Conservation (phyloP, 768 basidiomycete genomes). For the Termitomyces sp. region DNA sequence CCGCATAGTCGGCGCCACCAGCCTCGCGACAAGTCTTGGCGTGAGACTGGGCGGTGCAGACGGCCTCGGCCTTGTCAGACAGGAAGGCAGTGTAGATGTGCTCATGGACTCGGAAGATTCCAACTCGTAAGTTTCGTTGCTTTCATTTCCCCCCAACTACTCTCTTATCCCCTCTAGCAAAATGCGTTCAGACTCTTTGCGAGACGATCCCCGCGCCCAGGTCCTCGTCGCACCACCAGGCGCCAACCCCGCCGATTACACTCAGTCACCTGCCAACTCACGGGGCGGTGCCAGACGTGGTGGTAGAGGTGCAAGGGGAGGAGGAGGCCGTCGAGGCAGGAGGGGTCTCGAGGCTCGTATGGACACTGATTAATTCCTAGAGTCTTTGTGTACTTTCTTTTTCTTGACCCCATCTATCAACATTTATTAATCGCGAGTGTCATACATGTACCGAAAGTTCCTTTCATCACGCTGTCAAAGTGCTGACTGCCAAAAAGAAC, state of each 20-base stretch:
- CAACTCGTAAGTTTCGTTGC: conserved; percentile 49
- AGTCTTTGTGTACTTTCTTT: no score
- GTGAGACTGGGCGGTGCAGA: conserved; percentile 54
- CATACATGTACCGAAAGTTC: no score
- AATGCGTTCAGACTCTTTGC: conserved; percentile 79
- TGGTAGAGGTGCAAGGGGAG: conserved; percentile 33
- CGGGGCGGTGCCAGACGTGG: conserved; percentile 30
- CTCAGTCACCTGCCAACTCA: conserved; percentile 25
- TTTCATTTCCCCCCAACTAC: neutral
- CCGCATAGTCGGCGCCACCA: conserved; percentile 50
- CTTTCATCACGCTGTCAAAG: no score
- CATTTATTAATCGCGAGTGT: neutral
- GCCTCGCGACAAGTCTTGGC: conserved; percentile 47
- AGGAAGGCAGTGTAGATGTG: conserved; percentile 53
- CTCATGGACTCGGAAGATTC: conserved; percentile 50
- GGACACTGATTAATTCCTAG: conserved; percentile 50
- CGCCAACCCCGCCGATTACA: conserved; percentile 50
- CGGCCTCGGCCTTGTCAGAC: conserved; percentile 49
- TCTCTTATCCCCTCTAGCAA: conserved; percentile 44
- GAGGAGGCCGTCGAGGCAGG: conserved; percentile 32
- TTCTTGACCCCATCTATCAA: no score
- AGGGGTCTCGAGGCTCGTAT: conserved; percentile 39
- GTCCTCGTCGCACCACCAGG: conserved; percentile 70
- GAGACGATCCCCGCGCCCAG: conserved; percentile 59
- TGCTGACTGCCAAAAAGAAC: no score